Evolutionary conservation across 768 basidiomycete species (phyloP), one percentile per base, ranked within the genome.

Genomic region (Suillus alpinus): DNA sequence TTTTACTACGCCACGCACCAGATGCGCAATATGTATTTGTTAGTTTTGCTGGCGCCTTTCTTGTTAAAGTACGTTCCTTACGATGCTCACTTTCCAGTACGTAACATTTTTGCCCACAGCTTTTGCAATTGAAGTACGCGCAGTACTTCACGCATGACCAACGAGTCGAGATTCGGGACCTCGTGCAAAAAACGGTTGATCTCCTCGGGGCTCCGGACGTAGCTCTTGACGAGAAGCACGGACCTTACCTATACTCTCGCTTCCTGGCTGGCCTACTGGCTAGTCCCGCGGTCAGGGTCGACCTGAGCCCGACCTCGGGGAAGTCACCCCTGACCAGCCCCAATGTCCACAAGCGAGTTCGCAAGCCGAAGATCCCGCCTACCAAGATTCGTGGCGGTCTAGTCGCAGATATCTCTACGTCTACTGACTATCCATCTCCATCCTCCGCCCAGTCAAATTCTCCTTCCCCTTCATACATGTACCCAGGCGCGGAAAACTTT

Each of bases 1-100:
- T 78, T 31, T 86, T 81, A 62, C 80, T 88, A 56, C 82, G 86
- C 4, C 88, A 90, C 68, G 91, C 89, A 0, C 90, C 91, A 2
- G 91, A 92, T 68, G 86, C 88, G 0, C 87, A 92, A 64, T 87
- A 85, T 62, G 86, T 93, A 10, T 91, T 93, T 65, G 81, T 86
- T 29, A 90, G 87, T 0, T 93, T 92, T 63, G 91, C 92, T 10
- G 85, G 87, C 9, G 87, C 91, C 2, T 94, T 94, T 78, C 78
- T 94, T 16, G 81, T 94, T 64, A 93, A 94, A 80, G 89, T 87
- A 68, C 53, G 74, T 53, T 29, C 6, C n/a, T 49, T 46, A 5
- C 23, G 44, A 32, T 31, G 29, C 39, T 55, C 32, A 29, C 6
- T 32, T 58, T 56, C 34, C 53, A 37, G 29, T 23, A 14, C 12